A percentile compares a stretch with the other conserved stretches of the same genome.
Evolutionary conservation across 202 grass and related monocot genomes (phyloP).

Genomic region (Cymbopogon flexuosus): DNA sequence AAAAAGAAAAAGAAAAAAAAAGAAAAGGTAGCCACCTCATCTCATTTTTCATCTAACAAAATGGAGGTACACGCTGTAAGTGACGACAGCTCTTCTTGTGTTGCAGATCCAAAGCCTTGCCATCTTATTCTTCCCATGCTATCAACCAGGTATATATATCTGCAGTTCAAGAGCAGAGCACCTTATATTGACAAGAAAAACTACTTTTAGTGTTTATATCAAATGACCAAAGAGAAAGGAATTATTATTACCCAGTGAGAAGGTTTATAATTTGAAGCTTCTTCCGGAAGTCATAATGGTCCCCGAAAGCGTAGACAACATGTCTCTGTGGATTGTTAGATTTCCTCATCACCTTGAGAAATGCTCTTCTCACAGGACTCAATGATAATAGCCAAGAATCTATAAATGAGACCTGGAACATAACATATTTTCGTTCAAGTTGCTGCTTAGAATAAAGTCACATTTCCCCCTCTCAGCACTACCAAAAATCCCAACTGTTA

Average conservation of each 20-base stretch:
- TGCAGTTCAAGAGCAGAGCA: conserved; percentile 29
- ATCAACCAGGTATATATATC: conserved; percentile 88
- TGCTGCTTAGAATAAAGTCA: background rate
- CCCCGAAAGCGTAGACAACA: conserved; percentile 66
- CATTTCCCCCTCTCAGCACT: background rate
- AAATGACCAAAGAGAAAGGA: background rate
- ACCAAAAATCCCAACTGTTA: background rate
- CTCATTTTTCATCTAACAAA: conserved; percentile 76
- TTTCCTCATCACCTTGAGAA: conserved; percentile 68
- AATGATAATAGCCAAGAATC: conserved; percentile 76
- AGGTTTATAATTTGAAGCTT: conserved; percentile 84
- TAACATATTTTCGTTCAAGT: conserved; percentile 26
- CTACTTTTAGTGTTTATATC: background rate
- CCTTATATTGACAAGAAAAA: background rate
- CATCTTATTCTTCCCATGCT: conserved; percentile 81
- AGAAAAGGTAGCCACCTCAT: background rate
- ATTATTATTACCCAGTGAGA: conserved; percentile 68
- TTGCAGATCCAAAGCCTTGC: conserved; percentile 84
- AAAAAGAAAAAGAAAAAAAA: too few species aligned
- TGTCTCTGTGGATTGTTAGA: conserved; percentile 55
- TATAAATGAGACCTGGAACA: conserved; percentile 77
- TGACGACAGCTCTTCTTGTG: conserved; percentile 62
- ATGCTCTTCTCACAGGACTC: conserved; percentile 40
- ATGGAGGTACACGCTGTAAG: conserved; percentile 54
- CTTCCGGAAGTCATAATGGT: conserved; percentile 78